Conservation (phyloP, 2,329 filamentous ascomycete species). For the Fusarium agapanthi region DNA sequence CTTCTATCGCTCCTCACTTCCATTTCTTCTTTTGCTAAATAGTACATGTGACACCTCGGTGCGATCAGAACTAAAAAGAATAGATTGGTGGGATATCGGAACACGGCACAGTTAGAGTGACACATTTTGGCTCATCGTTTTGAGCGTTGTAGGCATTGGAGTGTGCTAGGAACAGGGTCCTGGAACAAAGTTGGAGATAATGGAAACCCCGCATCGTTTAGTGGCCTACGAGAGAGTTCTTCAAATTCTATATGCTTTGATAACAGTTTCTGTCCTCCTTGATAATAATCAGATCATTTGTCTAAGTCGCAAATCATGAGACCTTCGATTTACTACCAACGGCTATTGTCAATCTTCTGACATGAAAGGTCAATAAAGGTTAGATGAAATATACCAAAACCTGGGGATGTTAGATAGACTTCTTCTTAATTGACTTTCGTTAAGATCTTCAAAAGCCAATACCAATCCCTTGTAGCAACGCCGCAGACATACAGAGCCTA, state of each 20-base stretch:
- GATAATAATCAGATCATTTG: not conserved
- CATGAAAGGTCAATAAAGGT: not conserved
- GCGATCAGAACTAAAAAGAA: not conserved
- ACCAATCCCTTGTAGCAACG: not conserved
- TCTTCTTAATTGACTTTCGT: not conserved
- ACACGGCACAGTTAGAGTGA: conserved; percentile 2
- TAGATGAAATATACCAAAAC: not conserved
- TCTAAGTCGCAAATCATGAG: not conserved
- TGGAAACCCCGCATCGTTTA: not conserved
- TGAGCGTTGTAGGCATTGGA: not conserved
- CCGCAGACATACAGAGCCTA: not conserved
- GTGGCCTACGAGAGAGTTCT: not conserved
- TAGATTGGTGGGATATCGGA: not conserved
- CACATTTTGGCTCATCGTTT: not conserved
- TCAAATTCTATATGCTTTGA: not conserved
- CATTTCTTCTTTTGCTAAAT: not conserved
- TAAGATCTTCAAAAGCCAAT: not conserved
- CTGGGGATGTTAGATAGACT: not conserved
- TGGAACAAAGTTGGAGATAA: not conserved
- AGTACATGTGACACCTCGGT: conserved; percentile 18
- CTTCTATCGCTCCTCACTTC: not conserved
- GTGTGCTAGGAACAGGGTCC: not conserved
- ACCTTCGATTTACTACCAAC: not conserved
- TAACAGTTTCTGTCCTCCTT: not conserved
- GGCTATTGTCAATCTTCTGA: too few relatives aligned